phyloP scores from a whole-genome alignment of 345 rosid genomes.

The Punica granatum region DNA sequence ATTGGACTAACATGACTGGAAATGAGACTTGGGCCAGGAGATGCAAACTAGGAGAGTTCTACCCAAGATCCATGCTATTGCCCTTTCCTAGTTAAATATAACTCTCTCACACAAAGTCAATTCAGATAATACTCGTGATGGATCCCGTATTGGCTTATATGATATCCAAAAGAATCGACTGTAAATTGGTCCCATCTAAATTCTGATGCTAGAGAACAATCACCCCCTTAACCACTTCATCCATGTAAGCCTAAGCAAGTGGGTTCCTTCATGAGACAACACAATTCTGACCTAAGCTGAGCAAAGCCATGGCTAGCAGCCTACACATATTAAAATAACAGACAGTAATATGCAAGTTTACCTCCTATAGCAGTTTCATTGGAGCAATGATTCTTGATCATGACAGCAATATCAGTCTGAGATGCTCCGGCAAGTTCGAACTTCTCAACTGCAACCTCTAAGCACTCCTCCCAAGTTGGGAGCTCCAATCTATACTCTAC shows the following conservation, averaged over 20 bases:
- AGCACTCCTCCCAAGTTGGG: constrained; percentile 97
- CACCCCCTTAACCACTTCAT: not conserved
- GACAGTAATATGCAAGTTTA: constrained; percentile 14
- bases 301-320: not conserved
- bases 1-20: not conserved
- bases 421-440: constrained; percentile 99
- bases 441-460: constrained; percentile 95
- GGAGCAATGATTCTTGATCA: constrained; percentile 97
- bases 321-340: not conserved
- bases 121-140: not conserved
- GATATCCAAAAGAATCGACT: no score
- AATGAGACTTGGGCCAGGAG: not conserved
- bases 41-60: not conserved
- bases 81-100: not conserved
- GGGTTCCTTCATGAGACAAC: not conserved
- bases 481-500: constrained; percentile 84
- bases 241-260: not conserved
- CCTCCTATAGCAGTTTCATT: constrained; percentile 81
- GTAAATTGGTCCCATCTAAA: not conserved
- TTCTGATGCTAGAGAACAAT: not conserved
- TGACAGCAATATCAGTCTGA: constrained; percentile 88
- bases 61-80: not conserved
- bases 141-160: no score
- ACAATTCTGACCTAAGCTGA: not conserved
- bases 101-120: not conserved